Evolutionary conservation across 345 rosid species (phyloP).

Genomic region (Eutrema japonicum): DNA sequence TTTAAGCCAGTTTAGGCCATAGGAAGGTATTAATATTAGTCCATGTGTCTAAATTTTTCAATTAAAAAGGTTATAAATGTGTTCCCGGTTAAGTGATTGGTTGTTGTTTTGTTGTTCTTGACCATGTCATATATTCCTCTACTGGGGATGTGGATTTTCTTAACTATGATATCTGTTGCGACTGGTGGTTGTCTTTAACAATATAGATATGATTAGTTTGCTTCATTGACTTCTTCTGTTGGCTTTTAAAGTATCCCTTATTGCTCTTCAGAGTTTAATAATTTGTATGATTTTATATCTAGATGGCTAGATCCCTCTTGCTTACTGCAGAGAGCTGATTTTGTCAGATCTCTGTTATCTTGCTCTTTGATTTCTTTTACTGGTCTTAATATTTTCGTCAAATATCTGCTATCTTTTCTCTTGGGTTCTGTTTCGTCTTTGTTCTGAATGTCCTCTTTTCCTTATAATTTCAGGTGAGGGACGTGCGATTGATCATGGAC

Average conservation of each 20-base stretch:
- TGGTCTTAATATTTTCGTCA: not conserved
- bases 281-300: too few species aligned
- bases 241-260: not conserved
- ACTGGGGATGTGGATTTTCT: too few species aligned
- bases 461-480: constrained; percentile 75
- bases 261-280: not conserved
- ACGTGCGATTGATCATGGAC: constrained; percentile 96
- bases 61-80: not conserved
- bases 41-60: not conserved
- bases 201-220: too few species aligned
- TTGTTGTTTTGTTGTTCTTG: too few species aligned
- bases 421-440: constrained; percentile 6
- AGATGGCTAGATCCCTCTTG: not conserved
- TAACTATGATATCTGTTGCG: too few species aligned
- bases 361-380: not conserved
- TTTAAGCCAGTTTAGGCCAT: constrained; percentile 5
- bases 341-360: constrained; percentile 2
- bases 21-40: not conserved
- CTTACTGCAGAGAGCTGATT: constrained; percentile 9
- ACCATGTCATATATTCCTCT: too few species aligned
- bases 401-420: not conserved
- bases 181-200: too few species aligned
- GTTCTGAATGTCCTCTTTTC: constrained; percentile 24
- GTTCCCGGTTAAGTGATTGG: not conserved
- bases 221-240: constrained; percentile 12